Evolutionary conservation across 2,329 filamentous ascomycete species (phyloP), one percentile per base, ranked within the genome.

Genomic region (Penicillium sp.): DNA sequence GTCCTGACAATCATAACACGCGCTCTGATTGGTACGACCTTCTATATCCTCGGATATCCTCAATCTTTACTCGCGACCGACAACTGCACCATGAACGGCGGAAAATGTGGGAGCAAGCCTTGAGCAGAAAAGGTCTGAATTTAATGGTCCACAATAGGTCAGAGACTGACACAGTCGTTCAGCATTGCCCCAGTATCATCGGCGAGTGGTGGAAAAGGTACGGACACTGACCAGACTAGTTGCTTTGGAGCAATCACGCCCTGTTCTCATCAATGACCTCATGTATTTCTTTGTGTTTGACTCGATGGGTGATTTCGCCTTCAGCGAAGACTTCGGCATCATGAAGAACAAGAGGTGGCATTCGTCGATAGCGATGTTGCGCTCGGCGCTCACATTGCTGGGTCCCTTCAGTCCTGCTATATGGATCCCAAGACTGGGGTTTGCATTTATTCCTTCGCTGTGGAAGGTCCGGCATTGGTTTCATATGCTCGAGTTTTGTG

Each of bases 251-350:
- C 3, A 31, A 10, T 48, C 46, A 17, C 22, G 13, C 3, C 40
- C 48, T 10, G 31, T 53, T 12, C 22, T 51, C 3, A 22, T 51
- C 1, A 53, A 53, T 15, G 51, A 53, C 2, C 24, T 53, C 6
- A 53, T 53, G 51, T 43, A 64, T 46, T 68, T 67, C 39, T 69
- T 66, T 44, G 63, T 53, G 21, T 71, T 71, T 34, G 70, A 72
- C 19, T 61, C 72, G 5, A 72, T 73, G 71, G 70, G 68, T 2
- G 67, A 73, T 42, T 57, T 74, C 33, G 70, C 66, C 4, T 73
- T 73, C 39, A 68, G 65, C 1, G 59, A 64, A 28, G 57, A 61
- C 5, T 72, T 70, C 40, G 55, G 64, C 9, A 68, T 69, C 68
- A 57, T 72, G 46, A 56, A 33, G 5, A 53, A 32, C 6, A 35